Percentiles rank a stretch among this genome's conserved stretches.
phyloP scores from a whole-genome alignment of 2,329 filamentous ascomycete genomes.

The Cladosporium sp. region DNA sequence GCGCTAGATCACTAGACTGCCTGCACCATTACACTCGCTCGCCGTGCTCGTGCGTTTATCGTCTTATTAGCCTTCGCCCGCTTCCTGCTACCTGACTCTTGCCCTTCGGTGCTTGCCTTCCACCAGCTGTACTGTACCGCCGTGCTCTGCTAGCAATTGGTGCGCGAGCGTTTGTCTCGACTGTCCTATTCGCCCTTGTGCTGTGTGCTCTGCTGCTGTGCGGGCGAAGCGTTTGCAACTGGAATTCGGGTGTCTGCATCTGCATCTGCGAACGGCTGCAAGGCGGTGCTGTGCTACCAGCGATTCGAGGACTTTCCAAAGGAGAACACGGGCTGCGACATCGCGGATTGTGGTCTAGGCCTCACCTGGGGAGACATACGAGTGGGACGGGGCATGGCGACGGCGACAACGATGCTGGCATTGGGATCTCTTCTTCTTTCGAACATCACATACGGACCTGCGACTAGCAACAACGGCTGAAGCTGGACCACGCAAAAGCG shows the following conservation, averaged over 20 bases:
- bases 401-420: slow-evolving; percentile 18
- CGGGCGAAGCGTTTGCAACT: slow-evolving; percentile 6
- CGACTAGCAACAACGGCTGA: slow-evolving; percentile 15
- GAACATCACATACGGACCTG: slow-evolving; percentile 12
- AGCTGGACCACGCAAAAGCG: neutral
- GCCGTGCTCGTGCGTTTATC: slow-evolving; percentile 3
- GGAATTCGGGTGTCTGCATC: slow-evolving; percentile 5
- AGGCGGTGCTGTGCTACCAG: slow-evolving; percentile 3
- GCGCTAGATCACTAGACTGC: neutral
- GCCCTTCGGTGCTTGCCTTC: neutral
- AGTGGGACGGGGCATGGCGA: slow-evolving; percentile 12
- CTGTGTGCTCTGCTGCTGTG: neutral
- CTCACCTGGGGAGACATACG: slow-evolving; percentile 3
- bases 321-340: slow-evolving; percentile 2
- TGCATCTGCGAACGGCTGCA: slow-evolving; percentile 16
- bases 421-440: slow-evolving; percentile 17
- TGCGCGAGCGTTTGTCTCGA: neutral
- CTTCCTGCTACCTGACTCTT: slow-evolving; percentile 6
- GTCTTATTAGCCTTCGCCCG: slow-evolving; percentile 1
- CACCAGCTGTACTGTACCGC: neutral
- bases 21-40: slow-evolving; percentile 9
- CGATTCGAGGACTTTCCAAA: slow-evolving; percentile 2
- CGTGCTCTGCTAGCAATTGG: neutral
- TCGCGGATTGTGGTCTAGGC: slow-evolving; percentile 10
- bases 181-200: neutral